Evolutionary conservation across 305 asterid species (phyloP).

Genomic region (Nicotiana rustica): DNA sequence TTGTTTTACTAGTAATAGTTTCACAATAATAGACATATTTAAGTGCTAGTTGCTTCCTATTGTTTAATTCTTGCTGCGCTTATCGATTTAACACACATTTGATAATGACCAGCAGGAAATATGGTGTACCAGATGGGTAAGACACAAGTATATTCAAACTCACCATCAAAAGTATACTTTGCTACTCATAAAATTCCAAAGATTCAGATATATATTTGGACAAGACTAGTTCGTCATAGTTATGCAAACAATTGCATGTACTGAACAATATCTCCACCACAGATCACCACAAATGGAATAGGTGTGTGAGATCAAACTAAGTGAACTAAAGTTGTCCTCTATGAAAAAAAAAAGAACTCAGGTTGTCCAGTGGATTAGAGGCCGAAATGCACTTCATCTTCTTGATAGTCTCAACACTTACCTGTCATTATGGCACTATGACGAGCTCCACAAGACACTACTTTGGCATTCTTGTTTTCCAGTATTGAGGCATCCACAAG

Average conservation of each 20-base stretch:
- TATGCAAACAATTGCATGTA: slow-evolving; percentile 7
- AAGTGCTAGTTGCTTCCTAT: background rate
- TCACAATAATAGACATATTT: background rate
- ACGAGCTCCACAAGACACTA: slow-evolving; percentile 70
- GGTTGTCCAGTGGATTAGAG: slow-evolving; percentile 22
- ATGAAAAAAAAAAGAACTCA: background rate
- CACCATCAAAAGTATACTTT: background rate
- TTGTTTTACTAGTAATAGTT: too few relatives aligned
- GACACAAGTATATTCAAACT: slow-evolving; percentile 16
- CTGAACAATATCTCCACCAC: background rate
- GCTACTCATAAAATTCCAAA: background rate
- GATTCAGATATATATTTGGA: background rate
- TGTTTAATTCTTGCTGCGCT: background rate
- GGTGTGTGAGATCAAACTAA: background rate
- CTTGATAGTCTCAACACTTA: slow-evolving; percentile 31
- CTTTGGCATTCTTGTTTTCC: slow-evolving; percentile 60
- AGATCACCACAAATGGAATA: background rate
- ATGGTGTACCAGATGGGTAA: background rate
- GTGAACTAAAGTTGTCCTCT: slow-evolving; percentile 15
- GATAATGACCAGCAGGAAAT: background rate
- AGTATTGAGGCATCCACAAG: slow-evolving; percentile 58
- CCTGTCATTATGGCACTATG: slow-evolving; percentile 69
- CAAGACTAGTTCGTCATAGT: background rate
- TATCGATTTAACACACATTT: background rate
- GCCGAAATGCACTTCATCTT: slow-evolving; percentile 28